Base-by-base conservation (phyloP, 1,284 basidiomycete genomes). In the Ustilago xerochloae region DNA sequence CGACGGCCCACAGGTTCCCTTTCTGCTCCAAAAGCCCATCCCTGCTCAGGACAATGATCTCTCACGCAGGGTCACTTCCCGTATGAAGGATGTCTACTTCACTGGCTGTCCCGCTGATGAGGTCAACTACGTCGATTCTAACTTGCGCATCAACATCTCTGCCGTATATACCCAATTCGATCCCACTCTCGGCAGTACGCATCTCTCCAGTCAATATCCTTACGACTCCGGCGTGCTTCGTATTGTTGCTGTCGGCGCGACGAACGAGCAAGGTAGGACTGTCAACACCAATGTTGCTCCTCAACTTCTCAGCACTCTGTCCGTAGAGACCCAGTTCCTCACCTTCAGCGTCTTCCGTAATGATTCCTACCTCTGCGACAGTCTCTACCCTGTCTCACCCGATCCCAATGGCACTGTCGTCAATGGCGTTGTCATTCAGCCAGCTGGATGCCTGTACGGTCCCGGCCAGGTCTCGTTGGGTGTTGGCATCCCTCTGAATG, bases 381-480 rank as follows among this genome's bases (percentile, higher is more conserved):
- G 67, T 30, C 53, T 82, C 43, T 81, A 74, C 28, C 79, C 79
- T 0, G 57, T 71, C 16, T 38, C 36, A 3, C 69, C 70, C 6
- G 79, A 82, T 53, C 75, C 77, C 7, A 68, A 75, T 38, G 64
- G 59, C 12, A 61, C 58, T 12, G 70, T 73, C 36, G 52, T 67
- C 50, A 59, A 57, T 26, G 60, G 60, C 15, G 56, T 69, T 18
- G 66, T 63, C 47, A 63, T 69, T 30, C 53, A 68, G 9, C 74
- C 66, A 4, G 56, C 67, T 2, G 72, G 71, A 6, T 82, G 80
- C 43, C 59, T 75, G 6, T 82, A 81, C 49, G 80, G 79, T 13
- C 79, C 80, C 0, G 94, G 94, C 0, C 88, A 89, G 13, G 91
- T 97, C 79, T 94, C 91, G 0, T 89, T 98, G 78, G 90, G 93